Conservation (phyloP, 495 filamentous ascomycete species). For the Friedmanniomyces simplex region DNA sequence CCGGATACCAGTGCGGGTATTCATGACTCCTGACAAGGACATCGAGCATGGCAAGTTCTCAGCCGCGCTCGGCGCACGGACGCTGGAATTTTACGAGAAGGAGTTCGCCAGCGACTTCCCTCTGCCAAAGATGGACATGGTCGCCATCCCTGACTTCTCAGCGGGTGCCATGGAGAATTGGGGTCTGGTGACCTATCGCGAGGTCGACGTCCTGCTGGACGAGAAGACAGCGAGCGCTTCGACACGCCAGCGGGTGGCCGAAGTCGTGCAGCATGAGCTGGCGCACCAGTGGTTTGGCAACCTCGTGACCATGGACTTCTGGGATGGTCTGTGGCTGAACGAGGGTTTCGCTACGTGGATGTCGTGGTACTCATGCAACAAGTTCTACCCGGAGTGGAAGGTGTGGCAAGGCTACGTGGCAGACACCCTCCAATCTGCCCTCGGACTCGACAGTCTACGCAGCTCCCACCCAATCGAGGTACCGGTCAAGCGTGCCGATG, state of each 20-base stretch:
- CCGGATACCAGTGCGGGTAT: slow-evolving; percentile 63
- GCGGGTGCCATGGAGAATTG: slow-evolving; percentile 99
- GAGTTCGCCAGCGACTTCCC: slow-evolving; percentile 64
- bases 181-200: slow-evolving; percentile 90
- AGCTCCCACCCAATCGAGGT: slow-evolving; percentile 97
- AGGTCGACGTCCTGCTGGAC: slow-evolving; percentile 84
- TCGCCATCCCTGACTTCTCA: slow-evolving; percentile 89
- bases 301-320: slow-evolving; percentile 98
- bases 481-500: slow-evolving; percentile 85
- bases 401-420: slow-evolving; percentile 95
- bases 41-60: slow-evolving; percentile 60
- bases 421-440: slow-evolving; percentile 77
- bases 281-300: slow-evolving; percentile 99
- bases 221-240: slow-evolving; percentile 85
- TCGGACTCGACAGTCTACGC: slow-evolving; percentile 78
- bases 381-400: slow-evolving; percentile 96
- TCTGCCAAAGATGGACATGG: slow-evolving; percentile 89
- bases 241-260: slow-evolving; percentile 85
- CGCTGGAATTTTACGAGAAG: slow-evolving; percentile 62
- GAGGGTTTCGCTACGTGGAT: slow-evolving; percentile 96
- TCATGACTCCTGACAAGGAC: slow-evolving; percentile 51
- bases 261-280: slow-evolving; percentile 92
- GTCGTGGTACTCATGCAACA: slow-evolving; percentile 61
- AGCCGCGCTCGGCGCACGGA: slow-evolving; percentile 56
- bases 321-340: slow-evolving; percentile 97